phyloP scores from a whole-genome alignment of 164 flowering plant species.

The Akebia trifoliata region DNA sequence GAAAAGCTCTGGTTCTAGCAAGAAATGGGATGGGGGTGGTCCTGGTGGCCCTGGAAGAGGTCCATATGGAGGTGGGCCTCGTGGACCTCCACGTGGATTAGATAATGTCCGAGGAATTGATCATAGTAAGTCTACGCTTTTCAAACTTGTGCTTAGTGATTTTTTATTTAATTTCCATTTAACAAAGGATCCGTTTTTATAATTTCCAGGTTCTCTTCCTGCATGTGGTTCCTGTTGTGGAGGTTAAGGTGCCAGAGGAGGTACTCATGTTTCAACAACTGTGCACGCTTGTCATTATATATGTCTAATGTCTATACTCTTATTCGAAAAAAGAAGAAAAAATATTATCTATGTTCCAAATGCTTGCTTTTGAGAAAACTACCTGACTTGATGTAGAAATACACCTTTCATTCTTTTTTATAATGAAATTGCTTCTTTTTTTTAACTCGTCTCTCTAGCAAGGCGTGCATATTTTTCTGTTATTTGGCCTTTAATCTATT shows the following conservation, averaged over 20 bases:
- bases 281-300: not conserved
- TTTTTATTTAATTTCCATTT: too few species aligned
- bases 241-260: conserved; percentile 27
- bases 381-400: too few species aligned
- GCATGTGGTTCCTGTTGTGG: conserved; percentile 98
- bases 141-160: not conserved
- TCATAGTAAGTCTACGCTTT: conserved; percentile 56
- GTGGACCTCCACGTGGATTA: conserved; percentile 73
- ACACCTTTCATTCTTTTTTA: too few species aligned
- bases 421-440: too few species aligned
- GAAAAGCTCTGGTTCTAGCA: too few species aligned
- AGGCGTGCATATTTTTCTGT: too few species aligned
- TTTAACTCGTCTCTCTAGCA: too few species aligned
- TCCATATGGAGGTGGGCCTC: conserved; percentile 86
- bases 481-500: too few species aligned
- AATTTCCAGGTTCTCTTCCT: conserved; percentile 68
- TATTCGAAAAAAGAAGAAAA: too few species aligned
- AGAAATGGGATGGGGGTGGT: conserved; percentile 96
- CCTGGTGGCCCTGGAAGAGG: conserved; percentile 91
- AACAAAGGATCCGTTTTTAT: not conserved
- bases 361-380: too few species aligned
- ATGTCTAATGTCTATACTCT: too few species aligned
- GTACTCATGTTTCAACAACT: not conserved
- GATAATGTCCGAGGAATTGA: conserved; percentile 88
- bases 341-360: too few species aligned